These are phyloP conservation scores for Kwoniella heveanensis DNA, from an alignment of 768 basidiomycete genomes.

Conservation along the genomic window DNA sequence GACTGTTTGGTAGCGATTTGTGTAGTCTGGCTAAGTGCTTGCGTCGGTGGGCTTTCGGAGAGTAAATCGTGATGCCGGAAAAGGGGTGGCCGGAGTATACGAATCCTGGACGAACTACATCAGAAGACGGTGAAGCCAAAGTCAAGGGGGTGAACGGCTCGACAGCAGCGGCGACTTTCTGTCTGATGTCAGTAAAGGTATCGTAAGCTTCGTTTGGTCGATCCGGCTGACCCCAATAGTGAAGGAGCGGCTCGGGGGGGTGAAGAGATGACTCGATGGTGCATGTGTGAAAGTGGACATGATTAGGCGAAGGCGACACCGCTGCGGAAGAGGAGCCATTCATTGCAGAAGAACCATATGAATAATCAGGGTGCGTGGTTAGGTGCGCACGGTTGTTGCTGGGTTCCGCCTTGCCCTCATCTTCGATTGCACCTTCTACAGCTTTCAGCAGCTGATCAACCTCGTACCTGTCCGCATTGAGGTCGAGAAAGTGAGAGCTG, in stretches of 20 bases:
- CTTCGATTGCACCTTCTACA: slow-evolving; percentile 12
- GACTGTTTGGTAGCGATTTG: not conserved
- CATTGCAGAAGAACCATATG: not conserved
- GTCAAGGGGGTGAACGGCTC: slow-evolving; percentile 21
- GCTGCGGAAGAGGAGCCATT: not conserved
- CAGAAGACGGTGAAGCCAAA: not conserved
- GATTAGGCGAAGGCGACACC: not conserved
- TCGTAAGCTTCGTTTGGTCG: slow-evolving; percentile 28
- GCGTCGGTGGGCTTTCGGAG: slow-evolving; percentile 7
- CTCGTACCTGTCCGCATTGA: slow-evolving; percentile 14
- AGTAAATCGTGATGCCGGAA: not conserved
- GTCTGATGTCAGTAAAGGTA: slow-evolving; percentile 6
- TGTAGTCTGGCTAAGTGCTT: slow-evolving; percentile 1
- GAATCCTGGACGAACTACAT: slow-evolving; percentile 4
- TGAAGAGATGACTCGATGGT: slow-evolving; percentile 33
- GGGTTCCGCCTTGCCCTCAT: slow-evolving; percentile 1
- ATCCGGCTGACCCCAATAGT: not conserved
- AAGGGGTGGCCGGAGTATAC: not conserved
- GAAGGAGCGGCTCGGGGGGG: slow-evolving; percentile 18
- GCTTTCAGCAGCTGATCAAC: slow-evolving; percentile 20
- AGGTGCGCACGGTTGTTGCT: not conserved
- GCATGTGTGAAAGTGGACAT: slow-evolving; percentile 41
- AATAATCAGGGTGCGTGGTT: too few species aligned
- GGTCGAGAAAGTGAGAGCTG: slow-evolving; percentile 17
- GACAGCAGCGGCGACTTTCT: slow-evolving; percentile 7